Evolutionary conservation across 1,139 yeast species (phyloP).

Genomic region (Hansenula sp.): DNA sequence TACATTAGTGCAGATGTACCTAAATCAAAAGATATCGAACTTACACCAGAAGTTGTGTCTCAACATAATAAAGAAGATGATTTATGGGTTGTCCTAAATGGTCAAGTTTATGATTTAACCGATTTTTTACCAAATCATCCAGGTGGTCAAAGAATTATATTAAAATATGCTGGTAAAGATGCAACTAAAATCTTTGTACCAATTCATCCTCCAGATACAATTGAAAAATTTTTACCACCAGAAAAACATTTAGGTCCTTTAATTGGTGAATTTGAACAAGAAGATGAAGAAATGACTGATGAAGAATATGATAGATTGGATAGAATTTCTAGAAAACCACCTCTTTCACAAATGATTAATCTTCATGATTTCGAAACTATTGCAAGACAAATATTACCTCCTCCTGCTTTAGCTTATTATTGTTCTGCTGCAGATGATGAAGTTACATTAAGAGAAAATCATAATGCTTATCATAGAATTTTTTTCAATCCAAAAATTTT

Average conservation of each 20-base stretch:
- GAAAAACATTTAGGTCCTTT: slow-evolving; percentile 44
- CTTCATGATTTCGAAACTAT: slow-evolving; percentile 78
- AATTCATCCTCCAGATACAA: slow-evolving; percentile 78
- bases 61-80: slow-evolving; percentile 64
- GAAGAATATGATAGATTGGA: slow-evolving; percentile 30
- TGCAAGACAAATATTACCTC: slow-evolving; percentile 72
- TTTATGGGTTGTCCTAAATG: slow-evolving; percentile 87
- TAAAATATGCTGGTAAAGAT: slow-evolving; percentile 83
- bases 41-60: slow-evolving; percentile 38
- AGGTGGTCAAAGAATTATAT: slow-evolving; percentile 75
- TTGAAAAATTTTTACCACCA: slow-evolving; percentile 46
- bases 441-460: slow-evolving; percentile 83
- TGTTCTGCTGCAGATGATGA: slow-evolving; percentile 94
- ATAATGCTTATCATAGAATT: slow-evolving; percentile 78
- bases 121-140: slow-evolving; percentile 79
- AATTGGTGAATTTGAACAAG: slow-evolving; percentile 31
- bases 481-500: slow-evolving; percentile 80
- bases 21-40: slow-evolving; percentile 2
- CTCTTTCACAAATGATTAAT: slow-evolving; percentile 63
- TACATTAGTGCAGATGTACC: slow-evolving; percentile 1
- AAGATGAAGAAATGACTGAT: slow-evolving; percentile 29
- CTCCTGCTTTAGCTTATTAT: slow-evolving; percentile 87
- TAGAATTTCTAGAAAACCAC: slow-evolving; percentile 48
- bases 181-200: slow-evolving; percentile 86
- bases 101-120: slow-evolving; percentile 80